These are phyloP conservation scores for Solanum clarkiae DNA, from an alignment of 257 asterid species.

Conservation along the genomic window DNA sequence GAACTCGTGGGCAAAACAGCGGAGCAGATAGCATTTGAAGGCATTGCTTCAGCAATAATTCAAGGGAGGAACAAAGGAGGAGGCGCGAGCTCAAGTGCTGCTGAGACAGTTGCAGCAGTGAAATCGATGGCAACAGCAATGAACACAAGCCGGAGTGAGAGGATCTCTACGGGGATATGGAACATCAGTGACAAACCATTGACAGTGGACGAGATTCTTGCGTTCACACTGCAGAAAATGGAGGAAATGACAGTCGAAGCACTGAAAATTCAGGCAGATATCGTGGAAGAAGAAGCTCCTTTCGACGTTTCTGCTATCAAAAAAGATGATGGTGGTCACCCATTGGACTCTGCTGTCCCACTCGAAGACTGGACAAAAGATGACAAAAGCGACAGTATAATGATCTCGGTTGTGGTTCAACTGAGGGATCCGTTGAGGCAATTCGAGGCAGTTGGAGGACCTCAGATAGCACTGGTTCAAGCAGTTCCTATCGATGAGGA, in stretches of 20 bases:
- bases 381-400: conserved; percentile 4
- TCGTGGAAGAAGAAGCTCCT: conserved; percentile 65
- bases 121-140: conserved; percentile 60
- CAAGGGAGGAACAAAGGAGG: conserved; percentile 61
- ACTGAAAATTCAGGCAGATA: conserved; percentile 60
- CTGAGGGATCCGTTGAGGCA: conserved; percentile 80
- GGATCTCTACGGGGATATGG: conserved; percentile 74
- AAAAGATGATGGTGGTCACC: conserved; percentile 1
- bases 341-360: conserved; percentile 43
- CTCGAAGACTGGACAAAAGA: conserved; percentile 49
- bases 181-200: conserved; percentile 49
- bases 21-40: conserved; percentile 89
- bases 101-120: conserved; percentile 52
- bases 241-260: conserved; percentile 69
- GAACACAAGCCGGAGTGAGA: conserved; percentile 49
- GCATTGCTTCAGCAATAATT: conserved; percentile 76
- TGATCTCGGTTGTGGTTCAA: conserved; percentile 42
- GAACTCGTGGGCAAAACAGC: conserved; percentile 83
- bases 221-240: conserved; percentile 64
- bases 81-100: conserved; percentile 81
- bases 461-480: conserved; percentile 56
- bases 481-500: conserved; percentile 9
- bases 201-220: conserved; percentile 43
- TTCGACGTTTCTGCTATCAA: conserved; percentile 42
- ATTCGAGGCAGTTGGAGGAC: conserved; percentile 84